phyloP scores from a whole-genome alignment of 2,329 filamentous ascomycete genomes.

The Verticillium longisporum region DNA sequence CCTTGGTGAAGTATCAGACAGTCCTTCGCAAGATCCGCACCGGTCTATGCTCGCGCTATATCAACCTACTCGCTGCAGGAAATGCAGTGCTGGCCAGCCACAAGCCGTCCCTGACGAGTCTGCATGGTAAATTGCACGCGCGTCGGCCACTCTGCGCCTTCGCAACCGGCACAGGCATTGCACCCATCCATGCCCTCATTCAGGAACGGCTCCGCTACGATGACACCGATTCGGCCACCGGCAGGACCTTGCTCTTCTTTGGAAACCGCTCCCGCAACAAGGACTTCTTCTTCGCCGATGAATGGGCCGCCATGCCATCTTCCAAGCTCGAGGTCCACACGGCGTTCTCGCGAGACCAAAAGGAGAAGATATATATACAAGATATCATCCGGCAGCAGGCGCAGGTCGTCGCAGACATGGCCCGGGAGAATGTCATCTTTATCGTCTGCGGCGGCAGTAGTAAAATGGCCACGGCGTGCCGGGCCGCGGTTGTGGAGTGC shows the following conservation, averaged over 20 bases:
- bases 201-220: slow-evolving; percentile 52
- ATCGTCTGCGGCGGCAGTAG: slow-evolving; percentile 50
- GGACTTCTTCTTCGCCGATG: slow-evolving; percentile 76
- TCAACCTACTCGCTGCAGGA: slow-evolving; percentile 55
- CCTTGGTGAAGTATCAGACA: slow-evolving; percentile 87
- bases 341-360: slow-evolving; percentile 42
- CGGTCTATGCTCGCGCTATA: slow-evolving; percentile 85
- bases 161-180: slow-evolving; percentile 80
- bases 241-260: slow-evolving; percentile 61
- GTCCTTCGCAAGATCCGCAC: slow-evolving; percentile 77
- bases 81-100: slow-evolving; percentile 55
- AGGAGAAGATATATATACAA: slow-evolving; percentile 49
- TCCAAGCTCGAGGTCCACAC: slow-evolving; percentile 23
- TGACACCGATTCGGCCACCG: slow-evolving; percentile 11
- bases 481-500: slow-evolving; percentile 42
- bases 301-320: slow-evolving; percentile 49
- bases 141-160: slow-evolving; percentile 64
- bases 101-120: slow-evolving; percentile 37
- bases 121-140: slow-evolving; percentile 28
- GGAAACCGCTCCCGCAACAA: slow-evolving; percentile 68
- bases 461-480: slow-evolving; percentile 51
- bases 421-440: slow-evolving; percentile 37
- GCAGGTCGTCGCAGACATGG: slow-evolving; percentile 23
- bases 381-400: slow-evolving; percentile 41
- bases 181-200: slow-evolving; percentile 76